Base-by-base conservation (phyloP, 345 rosid genomes). In the Leavenworthia alabamica region DNA sequence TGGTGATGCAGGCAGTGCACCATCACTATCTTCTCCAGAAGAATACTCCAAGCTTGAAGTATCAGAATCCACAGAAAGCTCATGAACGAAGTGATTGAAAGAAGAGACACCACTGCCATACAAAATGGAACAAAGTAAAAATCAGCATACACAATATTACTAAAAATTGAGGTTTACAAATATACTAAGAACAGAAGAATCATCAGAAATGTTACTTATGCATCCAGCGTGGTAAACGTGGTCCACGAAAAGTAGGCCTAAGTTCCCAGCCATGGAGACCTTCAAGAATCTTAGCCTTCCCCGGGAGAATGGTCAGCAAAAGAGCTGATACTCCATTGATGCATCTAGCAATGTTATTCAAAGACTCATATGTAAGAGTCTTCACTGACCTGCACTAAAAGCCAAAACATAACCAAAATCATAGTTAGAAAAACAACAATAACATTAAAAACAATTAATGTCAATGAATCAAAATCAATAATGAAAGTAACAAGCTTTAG, bases 261-360 rank as follows among this genome's bases (percentile, higher is more conserved):
- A 93, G 97, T 81, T 89, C 99, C 99, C 99, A 89, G 16, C 99
- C 99, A 49, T 86, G 85, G 54, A 93, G 72, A 36, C 99, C 96
- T 84, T 93, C 96, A 35, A 93, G 91, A 47, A 83, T 75, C 65
- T 72, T 73, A 57, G 86, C 80, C 67, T 93, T 84, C 39, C 96
- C 97, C 0, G 96, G 97, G 32, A 93, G 56, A 74, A 89, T 0
- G 14, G 91, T 64, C 75, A 93, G 67, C 20, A 93, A 55, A 71
- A 93, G 79, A 14, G 90, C 97, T 0, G 96, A 93, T 6, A 87
- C 69, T 53, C 97, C 97, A 73, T 93, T 89, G 8, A 93, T 87
- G 36, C 89, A 64, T 69, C 94, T 82, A 41, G 76, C 96, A 53
- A 83, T 64, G 75, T 87, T 89, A 74, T 84, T 85, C 76, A 93